These are phyloP conservation scores for Tetrahymena malaccensis DNA, from an alignment of 73 alveolate species.

Conservation along the genomic window DNA sequence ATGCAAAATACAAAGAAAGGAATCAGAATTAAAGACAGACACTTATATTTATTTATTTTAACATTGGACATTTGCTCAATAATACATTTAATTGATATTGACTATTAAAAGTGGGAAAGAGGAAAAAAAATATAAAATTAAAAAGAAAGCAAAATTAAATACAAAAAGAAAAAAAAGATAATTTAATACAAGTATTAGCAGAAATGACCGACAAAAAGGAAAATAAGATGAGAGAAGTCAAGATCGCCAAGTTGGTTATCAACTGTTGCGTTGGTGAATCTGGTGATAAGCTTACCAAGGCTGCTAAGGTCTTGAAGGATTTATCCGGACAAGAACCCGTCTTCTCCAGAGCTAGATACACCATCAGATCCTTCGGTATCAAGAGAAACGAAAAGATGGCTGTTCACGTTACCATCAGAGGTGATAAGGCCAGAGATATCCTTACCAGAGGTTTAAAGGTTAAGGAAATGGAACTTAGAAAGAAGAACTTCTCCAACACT, in stretches of 20 bases:
- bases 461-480: slow-evolving; percentile 65
- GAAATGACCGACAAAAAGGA: slow-evolving; percentile 19
- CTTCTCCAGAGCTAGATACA: slow-evolving; percentile 65
- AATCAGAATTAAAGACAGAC: background rate
- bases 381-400: slow-evolving; percentile 72
- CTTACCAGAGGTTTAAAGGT: slow-evolving; percentile 63
- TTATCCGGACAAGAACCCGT: slow-evolving; percentile 69
- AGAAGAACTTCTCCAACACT: slow-evolving; percentile 48
- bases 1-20: background rate
- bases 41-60: background rate
- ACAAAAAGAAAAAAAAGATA: background rate
- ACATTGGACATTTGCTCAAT: background rate
- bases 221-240: slow-evolving; percentile 61
- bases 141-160: background rate
- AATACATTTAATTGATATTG: background rate
- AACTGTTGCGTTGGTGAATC: slow-evolving; percentile 70
- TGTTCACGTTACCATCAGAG: slow-evolving; percentile 61
- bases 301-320: slow-evolving; percentile 63
- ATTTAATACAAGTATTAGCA: background rate
- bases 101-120: background rate
- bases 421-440: slow-evolving; percentile 67
- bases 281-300: slow-evolving; percentile 73
- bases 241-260: slow-evolving; percentile 57
- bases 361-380: slow-evolving; percentile 67
- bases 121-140: background rate